Evolutionary conservation across 2,329 filamentous ascomycete species (phyloP).

Genomic region (Plenodomus biglobosus): DNA sequence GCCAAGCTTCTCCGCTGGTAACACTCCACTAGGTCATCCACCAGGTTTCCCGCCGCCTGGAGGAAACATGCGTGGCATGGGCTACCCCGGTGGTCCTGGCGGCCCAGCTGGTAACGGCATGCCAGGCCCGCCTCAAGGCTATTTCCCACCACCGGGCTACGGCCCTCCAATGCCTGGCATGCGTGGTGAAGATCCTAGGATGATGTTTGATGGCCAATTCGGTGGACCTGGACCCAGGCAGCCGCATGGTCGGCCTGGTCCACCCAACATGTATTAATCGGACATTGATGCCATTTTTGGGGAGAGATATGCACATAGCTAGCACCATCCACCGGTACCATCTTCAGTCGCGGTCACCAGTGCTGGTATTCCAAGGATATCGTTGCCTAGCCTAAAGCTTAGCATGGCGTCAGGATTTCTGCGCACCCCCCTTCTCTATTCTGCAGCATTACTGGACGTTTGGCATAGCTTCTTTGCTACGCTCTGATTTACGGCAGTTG

Average conservation of each 20-base stretch:
- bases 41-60: slow-evolving; percentile 38
- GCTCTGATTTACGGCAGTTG: too few relatives aligned
- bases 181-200: slow-evolving; percentile 39
- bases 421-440: background rate
- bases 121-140: slow-evolving; percentile 40
- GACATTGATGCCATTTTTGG: too few relatives aligned
- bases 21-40: slow-evolving; percentile 43
- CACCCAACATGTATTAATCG: slow-evolving; percentile 38
- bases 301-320: too few relatives aligned
- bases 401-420: slow-evolving; percentile 17
- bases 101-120: slow-evolving; percentile 32
- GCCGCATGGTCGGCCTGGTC: slow-evolving; percentile 32
- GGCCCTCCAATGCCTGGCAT: slow-evolving; percentile 35
- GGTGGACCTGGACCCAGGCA: slow-evolving; percentile 33
- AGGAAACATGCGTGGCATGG: slow-evolving; percentile 33
- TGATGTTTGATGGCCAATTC: slow-evolving; percentile 43
- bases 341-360: too few relatives aligned
- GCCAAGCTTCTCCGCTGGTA: slow-evolving; percentile 41
- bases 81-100: slow-evolving; percentile 32
- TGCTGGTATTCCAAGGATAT: too few relatives aligned
- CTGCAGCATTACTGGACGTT: background rate
- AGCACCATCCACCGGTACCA: too few relatives aligned
- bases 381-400: slow-evolving; percentile 11
- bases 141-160: slow-evolving; percentile 40
- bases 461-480: background rate